A percentile compares a stretch with the other conserved stretches of the same genome.
Evolutionary conservation across 2,329 filamentous ascomycete species (phyloP).

Genomic region (Claviceps sp.): DNA sequence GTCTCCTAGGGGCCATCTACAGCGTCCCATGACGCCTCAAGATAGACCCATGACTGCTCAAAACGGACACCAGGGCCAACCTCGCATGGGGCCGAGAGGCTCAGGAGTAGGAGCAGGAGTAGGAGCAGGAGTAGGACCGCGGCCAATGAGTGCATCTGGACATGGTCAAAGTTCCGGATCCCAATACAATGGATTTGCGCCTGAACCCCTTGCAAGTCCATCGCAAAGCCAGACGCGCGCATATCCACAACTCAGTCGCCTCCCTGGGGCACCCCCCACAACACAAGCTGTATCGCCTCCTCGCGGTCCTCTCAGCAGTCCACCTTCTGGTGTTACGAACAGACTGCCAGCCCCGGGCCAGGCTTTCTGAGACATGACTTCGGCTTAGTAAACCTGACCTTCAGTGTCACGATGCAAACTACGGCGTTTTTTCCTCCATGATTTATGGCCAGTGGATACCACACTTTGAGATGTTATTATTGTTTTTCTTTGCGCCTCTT

Average conservation of each 20-base stretch:
- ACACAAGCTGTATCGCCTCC: slow-evolving; percentile 24
- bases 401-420: not conserved
- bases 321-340: slow-evolving; percentile 29
- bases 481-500: not conserved
- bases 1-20: slow-evolving; percentile 12
- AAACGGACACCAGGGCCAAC: not conserved
- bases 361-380: slow-evolving; percentile 24
- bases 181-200: slow-evolving; percentile 9
- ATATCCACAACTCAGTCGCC: slow-evolving; percentile 28
- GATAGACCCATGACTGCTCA: slow-evolving; percentile 7
- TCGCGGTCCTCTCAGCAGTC: slow-evolving; percentile 23
- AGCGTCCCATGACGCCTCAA: slow-evolving; percentile 22
- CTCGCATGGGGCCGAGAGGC: slow-evolving; percentile 1
- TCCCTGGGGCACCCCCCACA: slow-evolving; percentile 33
- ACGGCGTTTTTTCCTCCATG: slow-evolving; percentile 19
- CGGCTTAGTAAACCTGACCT: not conserved
- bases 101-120: no score
- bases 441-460: slow-evolving; percentile 7
- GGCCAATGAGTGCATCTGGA: slow-evolving; percentile 6
- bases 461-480: slow-evolving; percentile 2
- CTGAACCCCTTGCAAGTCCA: slow-evolving; percentile 18
- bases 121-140: no score
- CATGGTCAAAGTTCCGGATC: slow-evolving; percentile 5
- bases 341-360: slow-evolving; percentile 46
- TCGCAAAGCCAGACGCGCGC: slow-evolving; percentile 29